Conservation (phyloP, 176 grass and related monocot genomes). For the Pontederia paniculata region DNA sequence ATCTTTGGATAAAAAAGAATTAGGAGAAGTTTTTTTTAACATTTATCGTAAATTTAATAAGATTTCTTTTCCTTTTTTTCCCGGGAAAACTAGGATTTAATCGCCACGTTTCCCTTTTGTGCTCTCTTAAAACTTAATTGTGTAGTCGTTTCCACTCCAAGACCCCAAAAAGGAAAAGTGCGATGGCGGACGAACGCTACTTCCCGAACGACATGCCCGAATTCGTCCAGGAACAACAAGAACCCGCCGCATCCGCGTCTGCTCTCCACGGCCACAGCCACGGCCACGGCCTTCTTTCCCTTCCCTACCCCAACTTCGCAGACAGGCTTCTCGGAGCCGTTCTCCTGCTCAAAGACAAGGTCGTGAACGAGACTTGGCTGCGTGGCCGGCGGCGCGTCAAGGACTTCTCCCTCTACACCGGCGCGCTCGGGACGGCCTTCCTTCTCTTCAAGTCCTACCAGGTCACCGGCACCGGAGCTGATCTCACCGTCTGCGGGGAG, state of each 20-base stretch:
- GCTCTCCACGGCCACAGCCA: conserved; percentile 8
- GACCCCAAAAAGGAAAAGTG: no score
- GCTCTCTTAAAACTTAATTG: no score
- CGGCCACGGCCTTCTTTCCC: conserved; percentile 16
- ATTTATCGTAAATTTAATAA: no score
- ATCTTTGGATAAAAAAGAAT: no score
- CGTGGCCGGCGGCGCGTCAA: background rate
- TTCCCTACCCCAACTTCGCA: conserved; percentile 16
- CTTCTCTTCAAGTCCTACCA: conserved; percentile 24
- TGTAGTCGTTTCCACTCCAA: no score
- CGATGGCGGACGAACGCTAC: conserved; percentile 82
- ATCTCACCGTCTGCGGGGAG: conserved; percentile 19
- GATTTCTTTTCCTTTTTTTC: no score
- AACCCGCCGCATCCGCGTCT: background rate
- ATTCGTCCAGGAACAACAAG: conserved; percentile 29
- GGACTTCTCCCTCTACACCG: conserved; percentile 25
- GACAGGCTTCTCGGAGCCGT: conserved; percentile 23
- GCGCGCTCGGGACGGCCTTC: conserved; percentile 26
- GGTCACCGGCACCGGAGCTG: conserved; percentile 12
- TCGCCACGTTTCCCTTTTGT: no score
- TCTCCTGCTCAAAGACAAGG: conserved; percentile 27
- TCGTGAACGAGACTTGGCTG: conserved; percentile 30
- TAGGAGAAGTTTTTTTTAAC: no score
- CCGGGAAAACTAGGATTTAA: no score
- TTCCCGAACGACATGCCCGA: conserved; percentile 70